These are phyloP conservation scores for Amphirosellinia nigrospora DNA, from an alignment of 495 filamentous ascomycete genomes.

Conservation along the genomic window DNA sequence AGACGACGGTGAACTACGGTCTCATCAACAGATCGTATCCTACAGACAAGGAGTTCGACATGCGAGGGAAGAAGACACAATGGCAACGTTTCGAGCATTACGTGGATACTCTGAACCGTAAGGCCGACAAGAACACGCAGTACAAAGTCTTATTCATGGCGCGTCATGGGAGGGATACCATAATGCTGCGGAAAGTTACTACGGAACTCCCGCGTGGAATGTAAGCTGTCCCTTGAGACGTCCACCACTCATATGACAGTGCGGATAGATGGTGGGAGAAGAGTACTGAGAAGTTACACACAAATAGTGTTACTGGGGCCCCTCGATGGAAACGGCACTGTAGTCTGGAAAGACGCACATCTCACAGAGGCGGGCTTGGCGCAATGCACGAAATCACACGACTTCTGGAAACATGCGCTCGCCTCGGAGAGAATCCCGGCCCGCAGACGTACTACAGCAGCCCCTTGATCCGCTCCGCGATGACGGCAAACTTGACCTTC, in stretches of 20 bases:
- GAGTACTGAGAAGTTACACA: not conserved
- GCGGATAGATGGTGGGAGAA: not conserved
- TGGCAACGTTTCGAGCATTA: slow-evolving; percentile 71
- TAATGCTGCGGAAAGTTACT: slow-evolving; percentile 67
- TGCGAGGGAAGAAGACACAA: slow-evolving; percentile 55
- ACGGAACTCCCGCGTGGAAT: slow-evolving; percentile 72
- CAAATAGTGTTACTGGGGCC: slow-evolving; percentile 72
- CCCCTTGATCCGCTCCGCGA: slow-evolving; percentile 67
- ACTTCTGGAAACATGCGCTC: slow-evolving; percentile 68
- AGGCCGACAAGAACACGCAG: slow-evolving; percentile 52
- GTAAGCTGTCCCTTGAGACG: slow-evolving; percentile 43
- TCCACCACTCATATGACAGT: too few relatives aligned
- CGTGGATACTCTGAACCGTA: slow-evolving; percentile 60
- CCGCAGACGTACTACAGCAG: slow-evolving; percentile 73
- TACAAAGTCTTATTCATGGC: slow-evolving; percentile 74
- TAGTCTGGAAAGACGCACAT: slow-evolving; percentile 71
- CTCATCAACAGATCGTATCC: slow-evolving; percentile 65
- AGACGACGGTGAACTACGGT: slow-evolving; percentile 70
- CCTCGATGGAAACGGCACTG: slow-evolving; percentile 69
- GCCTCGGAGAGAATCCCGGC: slow-evolving; percentile 63
- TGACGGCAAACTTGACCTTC: slow-evolving; percentile 70
- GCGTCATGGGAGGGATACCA: slow-evolving; percentile 75
- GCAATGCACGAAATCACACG: slow-evolving; percentile 69
- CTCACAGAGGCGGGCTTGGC: slow-evolving; percentile 64
- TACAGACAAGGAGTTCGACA: slow-evolving; percentile 49